Conservation (phyloP, 2,329 filamentous ascomycete species). For the Parasarocladium wereldwijsianum region DNA sequence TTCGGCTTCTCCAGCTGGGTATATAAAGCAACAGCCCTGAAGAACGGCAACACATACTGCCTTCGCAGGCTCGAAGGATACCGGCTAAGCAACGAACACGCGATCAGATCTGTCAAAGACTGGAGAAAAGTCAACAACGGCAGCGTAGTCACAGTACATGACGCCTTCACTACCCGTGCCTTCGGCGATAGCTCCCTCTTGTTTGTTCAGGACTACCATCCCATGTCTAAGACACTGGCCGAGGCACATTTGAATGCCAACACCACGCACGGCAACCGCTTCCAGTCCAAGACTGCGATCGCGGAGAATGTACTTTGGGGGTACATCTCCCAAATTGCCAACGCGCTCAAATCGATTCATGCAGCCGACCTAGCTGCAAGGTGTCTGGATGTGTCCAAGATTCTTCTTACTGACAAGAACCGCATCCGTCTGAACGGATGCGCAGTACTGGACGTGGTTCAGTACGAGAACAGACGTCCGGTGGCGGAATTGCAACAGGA, state of each 20-base stretch:
- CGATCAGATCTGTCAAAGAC: conserved; percentile 70
- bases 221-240: conserved; percentile 74
- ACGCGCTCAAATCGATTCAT: conserved; percentile 78
- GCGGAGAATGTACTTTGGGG: conserved; percentile 72
- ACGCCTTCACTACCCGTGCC: conserved; percentile 83
- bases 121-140: conserved; percentile 80
- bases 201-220: conserved; percentile 87
- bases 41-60: conserved; percentile 80
- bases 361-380: conserved; percentile 66
- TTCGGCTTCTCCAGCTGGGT: conserved; percentile 90
- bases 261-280: conserved; percentile 26
- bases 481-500: conserved; percentile 71
- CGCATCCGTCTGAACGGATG: conserved; percentile 80
- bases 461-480: conserved; percentile 57
- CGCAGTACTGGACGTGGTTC: conserved; percentile 76
- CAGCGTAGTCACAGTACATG: conserved; percentile 72
- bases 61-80: conserved; percentile 80
- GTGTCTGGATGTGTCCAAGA: conserved; percentile 75
- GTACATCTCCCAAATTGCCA: conserved; percentile 84
- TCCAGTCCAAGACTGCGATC: conserved; percentile 31
- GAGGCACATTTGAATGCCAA: conserved; percentile 55
- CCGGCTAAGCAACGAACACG: conserved; percentile 74
- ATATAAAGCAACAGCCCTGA: conserved; percentile 83
- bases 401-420: conserved; percentile 81
- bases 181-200: conserved; percentile 94